Evolutionary conservation across 2,329 filamentous ascomycete species (phyloP).

Genomic region (Escovopsis sp.): DNA sequence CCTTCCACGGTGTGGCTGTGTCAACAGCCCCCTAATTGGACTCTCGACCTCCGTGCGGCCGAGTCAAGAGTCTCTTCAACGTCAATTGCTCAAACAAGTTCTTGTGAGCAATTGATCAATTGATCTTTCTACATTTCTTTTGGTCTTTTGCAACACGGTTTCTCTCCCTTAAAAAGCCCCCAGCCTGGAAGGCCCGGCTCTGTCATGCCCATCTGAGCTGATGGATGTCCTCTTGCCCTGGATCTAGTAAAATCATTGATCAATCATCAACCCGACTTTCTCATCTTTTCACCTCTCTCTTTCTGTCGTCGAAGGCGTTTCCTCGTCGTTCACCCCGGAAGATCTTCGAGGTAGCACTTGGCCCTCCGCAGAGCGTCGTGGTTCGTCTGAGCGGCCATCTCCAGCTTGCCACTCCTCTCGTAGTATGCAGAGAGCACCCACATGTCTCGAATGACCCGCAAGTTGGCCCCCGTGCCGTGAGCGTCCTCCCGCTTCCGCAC

Average conservation of each 20-base stretch:
- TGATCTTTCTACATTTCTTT: too few relatives aligned
- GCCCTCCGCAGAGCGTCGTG: constrained; percentile 20
- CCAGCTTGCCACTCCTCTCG: constrained; percentile 15
- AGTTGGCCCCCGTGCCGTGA: constrained; percentile 19
- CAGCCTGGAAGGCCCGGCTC: too few relatives aligned
- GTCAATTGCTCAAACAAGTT: neutral
- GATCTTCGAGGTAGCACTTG: constrained; percentile 14
- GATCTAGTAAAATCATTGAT: too few relatives aligned
- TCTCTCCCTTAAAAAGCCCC: too few relatives aligned
- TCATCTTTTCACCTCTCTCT: too few relatives aligned
- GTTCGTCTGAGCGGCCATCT: constrained; percentile 14
- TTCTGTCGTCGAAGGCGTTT: neutral
- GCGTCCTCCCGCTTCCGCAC: constrained; percentile 21
- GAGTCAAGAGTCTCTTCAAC: too few relatives aligned
- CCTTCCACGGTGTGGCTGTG: neutral
- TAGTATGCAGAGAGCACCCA: constrained; percentile 23
- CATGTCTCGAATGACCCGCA: constrained; percentile 24
- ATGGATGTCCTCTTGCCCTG: too few relatives aligned
- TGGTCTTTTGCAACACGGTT: too few relatives aligned
- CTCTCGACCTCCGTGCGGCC: too few relatives aligned
- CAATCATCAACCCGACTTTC: too few relatives aligned
- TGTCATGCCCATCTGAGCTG: too few relatives aligned
- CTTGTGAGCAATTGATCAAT: neutral
- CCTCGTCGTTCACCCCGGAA: constrained; percentile 6
- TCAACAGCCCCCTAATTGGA: neutral